phyloP scores from a whole-genome alignment of 208 protist species.

The Leishmania amazonensis region DNA sequence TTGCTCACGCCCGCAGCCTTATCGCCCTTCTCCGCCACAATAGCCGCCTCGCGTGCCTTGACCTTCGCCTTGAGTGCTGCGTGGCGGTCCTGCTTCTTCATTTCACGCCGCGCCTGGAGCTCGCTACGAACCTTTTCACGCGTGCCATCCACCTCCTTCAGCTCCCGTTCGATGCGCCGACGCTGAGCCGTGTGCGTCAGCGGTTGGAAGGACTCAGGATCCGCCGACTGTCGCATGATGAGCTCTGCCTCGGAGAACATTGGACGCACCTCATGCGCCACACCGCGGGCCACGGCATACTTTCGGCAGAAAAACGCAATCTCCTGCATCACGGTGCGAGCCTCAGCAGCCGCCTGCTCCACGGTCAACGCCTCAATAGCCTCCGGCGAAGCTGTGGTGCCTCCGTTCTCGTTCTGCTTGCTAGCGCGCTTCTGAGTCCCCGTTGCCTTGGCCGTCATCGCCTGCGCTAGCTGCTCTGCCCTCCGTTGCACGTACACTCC shows the following conservation, averaged over 20 bases:
- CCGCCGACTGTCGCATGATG: conserved; percentile 66
- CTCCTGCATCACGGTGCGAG: conserved; percentile 39
- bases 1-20: conserved; percentile 22
- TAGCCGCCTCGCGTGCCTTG: conserved; percentile 24
- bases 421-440: conserved; percentile 13
- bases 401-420: conserved; percentile 10
- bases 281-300: conserved; percentile 63
- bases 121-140: conserved; percentile 59
- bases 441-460: conserved; percentile 10
- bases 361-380: conserved; percentile 23
- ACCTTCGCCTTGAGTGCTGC: conserved; percentile 28
- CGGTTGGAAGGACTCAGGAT: conserved; percentile 46
- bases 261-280: conserved; percentile 61
- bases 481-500: conserved; percentile 56
- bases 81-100: conserved; percentile 40
- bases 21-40: conserved; percentile 19
- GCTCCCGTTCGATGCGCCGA: conserved; percentile 70
- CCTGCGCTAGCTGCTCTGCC: conserved; percentile 36
- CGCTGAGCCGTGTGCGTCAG: conserved; percentile 55
- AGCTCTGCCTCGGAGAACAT: conserved; percentile 87
- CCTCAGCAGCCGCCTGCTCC: conserved; percentile 31
- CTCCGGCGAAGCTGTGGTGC: conserved; percentile 8
- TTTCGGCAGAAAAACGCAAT: conserved; percentile 60
- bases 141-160: conserved; percentile 77
- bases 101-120: conserved; percentile 44